Conservation (phyloP, 2,329 filamentous ascomycete genomes). For the Coleophoma cylindrospora region DNA sequence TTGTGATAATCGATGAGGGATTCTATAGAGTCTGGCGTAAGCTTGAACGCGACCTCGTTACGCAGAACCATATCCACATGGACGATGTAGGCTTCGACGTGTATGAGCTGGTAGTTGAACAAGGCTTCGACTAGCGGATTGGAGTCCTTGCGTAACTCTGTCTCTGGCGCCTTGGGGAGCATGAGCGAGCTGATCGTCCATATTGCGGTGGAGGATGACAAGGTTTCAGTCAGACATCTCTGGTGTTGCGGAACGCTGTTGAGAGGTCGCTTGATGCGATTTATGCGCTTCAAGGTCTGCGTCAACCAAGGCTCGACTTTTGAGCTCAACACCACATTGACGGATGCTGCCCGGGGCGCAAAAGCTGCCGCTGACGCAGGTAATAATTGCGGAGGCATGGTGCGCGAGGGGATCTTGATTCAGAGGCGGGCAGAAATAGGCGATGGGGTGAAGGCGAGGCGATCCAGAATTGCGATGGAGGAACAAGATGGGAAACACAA, state of each 20-base stretch:
- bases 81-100: conserved; percentile 95
- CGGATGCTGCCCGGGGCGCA: conserved; percentile 81
- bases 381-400: conserved; percentile 87
- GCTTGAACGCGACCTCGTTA: conserved; percentile 97
- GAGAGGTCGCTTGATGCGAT: conserved; percentile 90
- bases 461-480: conserved; percentile 17
- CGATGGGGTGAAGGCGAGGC: conserved; percentile 1
- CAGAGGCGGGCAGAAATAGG: conserved; percentile 13
- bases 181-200: conserved; percentile 94
- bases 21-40: conserved; percentile 92
- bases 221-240: conserved; percentile 88
- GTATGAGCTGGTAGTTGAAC: conserved; percentile 88
- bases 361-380: conserved; percentile 96
- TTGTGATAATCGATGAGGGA: conserved; percentile 92
- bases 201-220: conserved; percentile 85
- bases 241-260: conserved; percentile 97
- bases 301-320: conserved; percentile 97
- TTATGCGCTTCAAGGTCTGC: conserved; percentile 92
- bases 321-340: conserved; percentile 88
- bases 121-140: conserved; percentile 82
- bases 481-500: conserved; percentile 30
- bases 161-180: conserved; percentile 82
- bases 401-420: conserved; percentile 10
- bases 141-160: conserved; percentile 75
- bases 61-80: conserved; percentile 98